Conservation (phyloP, 352 stramenopile genomes). For the Globisporangium takayamanum region DNA sequence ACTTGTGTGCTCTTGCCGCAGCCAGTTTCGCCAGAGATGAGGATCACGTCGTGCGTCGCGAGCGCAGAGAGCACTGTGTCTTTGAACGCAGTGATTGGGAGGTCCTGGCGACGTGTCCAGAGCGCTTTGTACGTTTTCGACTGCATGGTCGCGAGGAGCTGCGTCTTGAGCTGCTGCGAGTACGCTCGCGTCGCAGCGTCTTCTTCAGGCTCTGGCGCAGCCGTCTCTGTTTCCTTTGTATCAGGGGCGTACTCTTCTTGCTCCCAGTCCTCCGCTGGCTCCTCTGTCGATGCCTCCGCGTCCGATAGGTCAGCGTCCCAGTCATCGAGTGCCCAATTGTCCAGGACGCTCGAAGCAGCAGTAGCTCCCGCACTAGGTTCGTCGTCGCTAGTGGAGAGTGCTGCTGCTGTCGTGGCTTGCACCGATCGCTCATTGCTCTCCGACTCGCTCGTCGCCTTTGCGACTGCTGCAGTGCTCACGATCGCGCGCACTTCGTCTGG, state of each 20-base stretch:
- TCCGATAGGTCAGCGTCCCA: conserved; percentile 64
- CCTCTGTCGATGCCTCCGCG: conserved; percentile 1
- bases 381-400: neutral
- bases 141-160: conserved; percentile 29
- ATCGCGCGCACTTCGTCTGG: conserved; percentile 48
- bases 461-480: neutral
- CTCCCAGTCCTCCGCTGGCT: conserved; percentile 3
- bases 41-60: conserved; percentile 80
- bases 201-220: conserved; percentile 18
- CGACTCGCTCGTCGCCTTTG: too few species aligned
- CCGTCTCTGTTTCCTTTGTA: neutral
- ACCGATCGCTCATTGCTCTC: neutral
- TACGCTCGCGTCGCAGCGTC: conserved; percentile 15
- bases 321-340: conserved; percentile 64
- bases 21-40: conserved; percentile 94
- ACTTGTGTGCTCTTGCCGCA: conserved; percentile 96
- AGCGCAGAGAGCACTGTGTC: conserved; percentile 79
- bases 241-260: conserved; percentile 1
- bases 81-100: conserved; percentile 82
- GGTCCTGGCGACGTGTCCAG: conserved; percentile 30
- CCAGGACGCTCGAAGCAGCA: conserved; percentile 11
- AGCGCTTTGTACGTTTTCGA: conserved; percentile 36
- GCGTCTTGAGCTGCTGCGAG: conserved; percentile 31
- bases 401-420: neutral
- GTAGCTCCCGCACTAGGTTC: neutral